These are phyloP conservation scores for Saccharomycopsis crataegensis DNA, from an alignment of 1,139 yeast genomes.

Conservation along the genomic window DNA sequence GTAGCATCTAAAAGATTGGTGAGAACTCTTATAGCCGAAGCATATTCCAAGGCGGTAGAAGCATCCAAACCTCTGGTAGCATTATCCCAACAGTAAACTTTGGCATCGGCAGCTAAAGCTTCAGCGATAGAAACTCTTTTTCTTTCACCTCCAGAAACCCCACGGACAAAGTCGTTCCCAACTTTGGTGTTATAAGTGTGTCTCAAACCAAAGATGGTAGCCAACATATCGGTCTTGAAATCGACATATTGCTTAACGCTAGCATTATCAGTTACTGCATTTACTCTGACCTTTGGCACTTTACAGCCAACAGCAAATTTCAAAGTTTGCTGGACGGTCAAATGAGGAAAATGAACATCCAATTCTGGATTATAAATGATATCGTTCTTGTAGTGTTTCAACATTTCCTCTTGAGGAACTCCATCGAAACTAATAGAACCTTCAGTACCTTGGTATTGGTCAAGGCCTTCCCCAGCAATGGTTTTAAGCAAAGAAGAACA, in stretches of 20 bases:
- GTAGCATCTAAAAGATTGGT: conserved; percentile 37
- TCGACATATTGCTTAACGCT: conserved; percentile 30
- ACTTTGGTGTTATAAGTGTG: conserved; percentile 35
- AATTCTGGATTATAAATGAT: conserved; percentile 44
- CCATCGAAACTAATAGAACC: conserved; percentile 36
- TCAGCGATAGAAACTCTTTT: conserved; percentile 41
- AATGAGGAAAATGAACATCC: conserved; percentile 43
- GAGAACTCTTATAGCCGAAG: conserved; percentile 37
- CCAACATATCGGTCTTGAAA: conserved; percentile 32
- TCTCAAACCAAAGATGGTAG: conserved; percentile 36
- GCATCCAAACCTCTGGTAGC: conserved; percentile 47
- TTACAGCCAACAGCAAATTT: conserved; percentile 30
- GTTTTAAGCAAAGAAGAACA: conserved; percentile 45
- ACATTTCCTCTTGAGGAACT: conserved; percentile 36
- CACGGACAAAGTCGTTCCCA: conserved; percentile 37
- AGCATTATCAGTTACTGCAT: conserved; percentile 26
- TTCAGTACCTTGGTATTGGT: conserved; percentile 23
- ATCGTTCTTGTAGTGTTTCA: conserved; percentile 46
- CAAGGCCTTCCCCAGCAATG: conserved; percentile 41
- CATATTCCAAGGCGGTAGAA: conserved; percentile 44
- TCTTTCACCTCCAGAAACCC: conserved; percentile 41
- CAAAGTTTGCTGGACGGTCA: conserved; percentile 41
- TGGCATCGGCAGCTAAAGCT: conserved; percentile 39
- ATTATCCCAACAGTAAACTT: conserved; percentile 47
- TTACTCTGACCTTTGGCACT: conserved; percentile 29